These are phyloP conservation scores for Cystofilobasidium ferigula DNA, from an alignment of 768 basidiomycete species.

Conservation along the genomic window DNA sequence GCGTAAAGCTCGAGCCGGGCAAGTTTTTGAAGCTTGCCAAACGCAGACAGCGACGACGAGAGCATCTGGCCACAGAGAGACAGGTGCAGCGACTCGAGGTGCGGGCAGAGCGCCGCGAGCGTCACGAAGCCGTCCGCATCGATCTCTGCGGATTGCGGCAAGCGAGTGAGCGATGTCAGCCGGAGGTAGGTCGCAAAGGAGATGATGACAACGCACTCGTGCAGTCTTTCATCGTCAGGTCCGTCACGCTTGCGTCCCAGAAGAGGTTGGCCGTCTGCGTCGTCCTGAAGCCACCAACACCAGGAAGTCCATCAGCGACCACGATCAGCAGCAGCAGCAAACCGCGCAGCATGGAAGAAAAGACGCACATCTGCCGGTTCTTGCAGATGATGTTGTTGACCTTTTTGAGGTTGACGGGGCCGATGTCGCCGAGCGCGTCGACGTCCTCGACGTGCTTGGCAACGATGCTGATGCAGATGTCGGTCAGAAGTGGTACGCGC, in stretches of 20 bases:
- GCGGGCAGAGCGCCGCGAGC: conserved; percentile 71
- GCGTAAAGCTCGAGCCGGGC: conserved; percentile 68
- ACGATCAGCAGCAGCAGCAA: too few species aligned
- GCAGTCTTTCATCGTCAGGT: conserved; percentile 70
- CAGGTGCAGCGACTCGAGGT: conserved; percentile 63
- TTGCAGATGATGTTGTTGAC: conserved; percentile 58
- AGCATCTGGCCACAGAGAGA: conserved; percentile 78
- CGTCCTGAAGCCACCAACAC: too few species aligned
- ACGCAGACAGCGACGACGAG: conserved; percentile 38
- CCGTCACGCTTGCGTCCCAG: conserved; percentile 59
- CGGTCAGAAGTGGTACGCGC: conserved; percentile 58
- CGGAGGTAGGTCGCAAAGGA: neutral
- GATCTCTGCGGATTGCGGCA: conserved; percentile 47
- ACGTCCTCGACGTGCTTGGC: conserved; percentile 79
- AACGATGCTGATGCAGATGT: conserved; percentile 72
- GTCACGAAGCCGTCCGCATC: conserved; percentile 55
- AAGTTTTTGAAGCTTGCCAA: conserved; percentile 57
- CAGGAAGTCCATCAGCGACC: neutral
- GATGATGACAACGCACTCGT: conserved; percentile 54
- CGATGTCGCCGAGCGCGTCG: conserved; percentile 62
- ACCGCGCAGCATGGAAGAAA: conserved; percentile 10
- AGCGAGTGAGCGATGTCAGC: too few species aligned
- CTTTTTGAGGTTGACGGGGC: conserved; percentile 61
- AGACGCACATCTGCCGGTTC: conserved; percentile 64
- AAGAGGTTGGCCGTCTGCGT: conserved; percentile 71